Conservation (phyloP, 1,284 basidiomycete species). For the Tremellales sp. region DNA sequence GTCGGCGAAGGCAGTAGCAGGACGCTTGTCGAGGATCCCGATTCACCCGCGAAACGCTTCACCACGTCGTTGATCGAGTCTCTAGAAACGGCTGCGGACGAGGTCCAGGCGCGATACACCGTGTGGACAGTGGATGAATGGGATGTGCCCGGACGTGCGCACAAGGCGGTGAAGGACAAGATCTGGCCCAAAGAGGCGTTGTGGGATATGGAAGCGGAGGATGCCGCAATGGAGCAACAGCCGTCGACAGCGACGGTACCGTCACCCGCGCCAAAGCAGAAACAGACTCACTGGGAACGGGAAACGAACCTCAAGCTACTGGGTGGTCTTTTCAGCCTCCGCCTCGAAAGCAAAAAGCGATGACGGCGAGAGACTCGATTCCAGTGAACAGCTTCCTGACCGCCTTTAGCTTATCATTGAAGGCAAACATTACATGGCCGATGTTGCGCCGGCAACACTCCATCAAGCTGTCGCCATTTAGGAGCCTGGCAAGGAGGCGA, state of each 20-base stretch:
- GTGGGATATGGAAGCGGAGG: too few relatives aligned
- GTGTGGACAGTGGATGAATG: conserved; percentile 17
- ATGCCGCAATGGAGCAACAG: too few relatives aligned
- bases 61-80: conserved; percentile 3
- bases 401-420: too few relatives aligned
- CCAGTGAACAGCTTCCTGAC: too few relatives aligned
- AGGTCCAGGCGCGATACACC: conserved; percentile 13
- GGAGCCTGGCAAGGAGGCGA: too few relatives aligned
- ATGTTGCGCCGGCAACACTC: too few relatives aligned
- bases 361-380: too few relatives aligned
- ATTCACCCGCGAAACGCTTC: conserved; percentile 2
- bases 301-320: conserved; percentile 25
- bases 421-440: too few relatives aligned
- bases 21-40: conserved; percentile 5
- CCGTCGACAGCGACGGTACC: conserved; percentile 1
- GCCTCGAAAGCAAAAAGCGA: conserved; percentile 30
- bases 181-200: too few relatives aligned
- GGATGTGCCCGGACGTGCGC: conserved; percentile 8
- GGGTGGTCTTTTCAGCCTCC: conserved; percentile 23
- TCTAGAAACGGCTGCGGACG: conserved; percentile 3
- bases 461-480: too few relatives aligned
- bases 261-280: too few relatives aligned
- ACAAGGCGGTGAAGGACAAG: conserved; percentile 7
- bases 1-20: not conserved
- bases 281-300: conserved; percentile 20